Base-by-base conservation (phyloP, 768 basidiomycete genomes). In the Mycena metata region DNA sequence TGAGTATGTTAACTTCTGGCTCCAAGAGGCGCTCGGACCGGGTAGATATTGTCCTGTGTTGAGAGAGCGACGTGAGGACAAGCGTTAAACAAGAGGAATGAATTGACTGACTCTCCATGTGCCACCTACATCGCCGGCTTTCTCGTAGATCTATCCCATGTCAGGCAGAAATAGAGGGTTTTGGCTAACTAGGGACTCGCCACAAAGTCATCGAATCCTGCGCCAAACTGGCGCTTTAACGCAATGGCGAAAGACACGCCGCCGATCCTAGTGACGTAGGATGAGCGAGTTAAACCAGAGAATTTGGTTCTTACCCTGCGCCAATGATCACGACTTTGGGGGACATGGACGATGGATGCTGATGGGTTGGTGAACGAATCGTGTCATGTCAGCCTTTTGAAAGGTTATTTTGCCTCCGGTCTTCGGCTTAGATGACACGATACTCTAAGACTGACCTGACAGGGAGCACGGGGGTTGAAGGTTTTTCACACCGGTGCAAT, bases 61-160 rank as follows among this genome's bases (percentile, higher is more conserved):
- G 4, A 42, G 7, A 30, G 12, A 26, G 11, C 5, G 39, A 30
- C 33, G 23, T 43, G 0, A 45, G 43, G 15, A 2, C 16, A 11
- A 30, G n/a, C 3, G 26, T 33, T 5, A 2, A 42, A 26, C 11
- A 46, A 33, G 43, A 21, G 17, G 30, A 21, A 12, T 21, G 35
- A 5, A 12, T 36, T 12, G 39, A 77, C 85, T 69, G 63, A 88
- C 86, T 67, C 85, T 79, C 86, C 87, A 88, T 39, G 39, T 39
- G 15, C 39, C 39, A 9, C 39, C 39, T 10, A 39, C 15, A 15
- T 39, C 39, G 4, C 11, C 10, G 39, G 39, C 39, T 15, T 39
- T 58, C 39, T 60, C 59, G 33, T 60, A 60, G 35, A 60, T 50
- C 59, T 60, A 24, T 24, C 16, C 8, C 13, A 5, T 16, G 36